Evolutionary conservation across 257 asterid species (phyloP), one percentile per base, ranked within the genome.

Genomic region (Solanum pinnatisectum): DNA sequence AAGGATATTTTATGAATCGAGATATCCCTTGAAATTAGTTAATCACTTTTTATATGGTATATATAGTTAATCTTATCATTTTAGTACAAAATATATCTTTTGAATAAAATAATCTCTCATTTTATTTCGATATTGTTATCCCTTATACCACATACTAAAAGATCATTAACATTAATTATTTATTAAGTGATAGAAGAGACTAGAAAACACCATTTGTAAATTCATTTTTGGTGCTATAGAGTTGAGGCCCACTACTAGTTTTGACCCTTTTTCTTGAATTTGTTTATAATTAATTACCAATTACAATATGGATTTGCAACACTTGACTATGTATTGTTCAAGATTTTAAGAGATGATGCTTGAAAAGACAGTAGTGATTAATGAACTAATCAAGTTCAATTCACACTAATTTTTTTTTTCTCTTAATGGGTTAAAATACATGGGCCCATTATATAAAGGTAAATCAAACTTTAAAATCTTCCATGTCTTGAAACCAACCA

Each of bases 351-450:
- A 63, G 46, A 74, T 68, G 87, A 86, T 87, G 78, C 70, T 76
- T 14, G 93, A 88, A 56, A 91, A 40, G 91, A 78, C 44, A 9
- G 23, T 76, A 39, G 74, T 71, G 85, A 87, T 78, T 83, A 65
- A 36, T 78, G 36, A 23, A 73, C 5, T 65, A 74, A 78, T 89
- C 82, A 60, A 27, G 22, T 46, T 67, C 16, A 88, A 7, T 52
- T 56, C 37, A 35, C 22, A 37, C 81, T 46, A 40, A 74, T 84
- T 7, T 74, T 60, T 7, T 73, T 60, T 68, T 68, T 63, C 77
- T 71, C 86, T 46, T 52, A 87, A 37, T 90, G 68, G 79, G 37
- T 87, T 79, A 89, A 89, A 89, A 67, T 87, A 88, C 71, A 42
- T 23, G 40, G 87, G 1, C 87, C 83, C 74, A 18, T 40, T n/a